A percentile compares a stretch with the other conserved stretches of the same genome.
Evolutionary conservation across 2,329 filamentous ascomycete genomes (phyloP).

Genomic region (Colletotrichum sojae): DNA sequence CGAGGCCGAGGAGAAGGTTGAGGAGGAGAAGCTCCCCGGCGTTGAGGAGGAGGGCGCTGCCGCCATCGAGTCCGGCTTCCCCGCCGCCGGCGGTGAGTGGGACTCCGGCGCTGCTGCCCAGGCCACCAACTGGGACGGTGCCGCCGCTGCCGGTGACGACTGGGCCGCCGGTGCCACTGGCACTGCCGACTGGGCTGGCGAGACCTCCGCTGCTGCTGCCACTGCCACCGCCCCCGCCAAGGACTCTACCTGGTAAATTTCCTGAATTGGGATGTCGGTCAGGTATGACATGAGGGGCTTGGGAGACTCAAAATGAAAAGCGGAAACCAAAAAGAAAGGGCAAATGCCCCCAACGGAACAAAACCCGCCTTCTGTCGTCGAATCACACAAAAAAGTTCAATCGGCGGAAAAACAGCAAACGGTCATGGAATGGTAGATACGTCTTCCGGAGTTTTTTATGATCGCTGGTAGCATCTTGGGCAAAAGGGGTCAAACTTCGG

Average conservation of each 20-base stretch:
- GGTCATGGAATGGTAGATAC: constrained; percentile 45
- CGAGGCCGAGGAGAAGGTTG: constrained; percentile 98
- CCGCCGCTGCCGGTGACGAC: constrained; percentile 71
- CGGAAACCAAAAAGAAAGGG: constrained; percentile 32
- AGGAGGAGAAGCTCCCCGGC: constrained; percentile 91
- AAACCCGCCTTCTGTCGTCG: constrained; percentile 8
- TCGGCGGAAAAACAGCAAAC: constrained; percentile 34
- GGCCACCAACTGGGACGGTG: constrained; percentile 69
- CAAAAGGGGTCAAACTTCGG: constrained; percentile 69
- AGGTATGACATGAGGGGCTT: constrained; percentile 20
- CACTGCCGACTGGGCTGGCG: constrained; percentile 77
- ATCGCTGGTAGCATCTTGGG: constrained; percentile 40
- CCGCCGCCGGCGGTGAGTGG: constrained; percentile 81
- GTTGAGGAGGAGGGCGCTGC: constrained; percentile 87
- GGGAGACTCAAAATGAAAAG: background rate
- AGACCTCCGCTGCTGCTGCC: constrained; percentile 61
- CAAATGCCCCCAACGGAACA: background rate
- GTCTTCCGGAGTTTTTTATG: constrained; percentile 43
- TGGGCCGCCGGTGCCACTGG: constrained; percentile 66
- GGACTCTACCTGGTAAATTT: constrained; percentile 67
- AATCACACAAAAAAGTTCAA: constrained; percentile 23
- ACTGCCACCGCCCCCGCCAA: constrained; percentile 65
- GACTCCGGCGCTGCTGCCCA: constrained; percentile 80
- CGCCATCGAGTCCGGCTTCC: constrained; percentile 85
- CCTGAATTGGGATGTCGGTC: constrained; percentile 33